Evolutionary conservation across 345 rosid genomes (phyloP).

Genomic region (Viola odorata): DNA sequence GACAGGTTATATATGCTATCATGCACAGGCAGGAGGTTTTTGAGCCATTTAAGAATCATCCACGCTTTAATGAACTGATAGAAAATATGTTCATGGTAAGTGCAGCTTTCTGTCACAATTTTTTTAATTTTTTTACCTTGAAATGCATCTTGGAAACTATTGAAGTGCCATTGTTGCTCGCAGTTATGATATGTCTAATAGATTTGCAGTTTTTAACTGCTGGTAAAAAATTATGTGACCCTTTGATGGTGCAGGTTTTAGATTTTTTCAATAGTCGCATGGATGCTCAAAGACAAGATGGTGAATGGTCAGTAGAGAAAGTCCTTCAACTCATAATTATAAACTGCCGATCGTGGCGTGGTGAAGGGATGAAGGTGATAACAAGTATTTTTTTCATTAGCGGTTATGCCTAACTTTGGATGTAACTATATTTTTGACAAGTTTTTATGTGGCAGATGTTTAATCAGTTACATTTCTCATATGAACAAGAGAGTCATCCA

Average conservation of each 20-base stretch:
- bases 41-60: slow-evolving; percentile 81
- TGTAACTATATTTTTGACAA: neutral
- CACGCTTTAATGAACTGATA: slow-evolving; percentile 81
- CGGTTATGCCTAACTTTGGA: neutral
- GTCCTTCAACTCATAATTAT: slow-evolving; percentile 73
- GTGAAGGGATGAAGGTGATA: slow-evolving; percentile 89
- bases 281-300: slow-evolving; percentile 73
- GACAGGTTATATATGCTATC: slow-evolving; percentile 84
- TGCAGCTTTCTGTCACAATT: neutral
- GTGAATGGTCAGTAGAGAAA: slow-evolving; percentile 97
- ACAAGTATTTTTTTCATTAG: neutral
- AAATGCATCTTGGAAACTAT: no score
- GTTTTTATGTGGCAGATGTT: slow-evolving; percentile 57
- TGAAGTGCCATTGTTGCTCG: no score
- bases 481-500: slow-evolving; percentile 96
- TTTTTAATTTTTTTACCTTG: neutral
- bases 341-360: slow-evolving; percentile 90
- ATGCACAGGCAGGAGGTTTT: slow-evolving; percentile 98
- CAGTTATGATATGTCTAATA: no score
- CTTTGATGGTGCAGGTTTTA: slow-evolving; percentile 46
- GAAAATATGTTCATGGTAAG: slow-evolving; percentile 79
- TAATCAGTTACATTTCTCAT: slow-evolving; percentile 89
- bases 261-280: slow-evolving; percentile 89
- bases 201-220: no score
- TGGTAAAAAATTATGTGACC: neutral